phyloP scores from a whole-genome alignment of 495 filamentous ascomycete species.

The Xylona heveae region DNA sequence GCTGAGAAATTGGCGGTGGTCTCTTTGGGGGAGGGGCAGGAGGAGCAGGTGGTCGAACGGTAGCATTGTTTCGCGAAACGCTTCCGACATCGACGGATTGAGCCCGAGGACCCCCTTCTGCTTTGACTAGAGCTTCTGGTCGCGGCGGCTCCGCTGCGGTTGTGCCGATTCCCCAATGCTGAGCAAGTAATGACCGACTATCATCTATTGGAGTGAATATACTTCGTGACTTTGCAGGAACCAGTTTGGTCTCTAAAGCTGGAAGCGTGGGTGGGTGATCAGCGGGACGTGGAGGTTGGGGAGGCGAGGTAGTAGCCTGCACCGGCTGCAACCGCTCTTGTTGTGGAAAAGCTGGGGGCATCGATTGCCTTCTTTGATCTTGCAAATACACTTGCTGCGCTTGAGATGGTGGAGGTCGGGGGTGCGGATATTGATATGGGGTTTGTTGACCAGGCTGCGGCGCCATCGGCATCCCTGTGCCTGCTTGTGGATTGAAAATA shows the following conservation, averaged over 20 bases:
- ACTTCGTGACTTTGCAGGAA: conserved; percentile 67
- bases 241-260: conserved; percentile 37
- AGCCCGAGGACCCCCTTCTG: conserved; percentile 19
- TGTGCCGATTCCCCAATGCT: conserved; percentile 48
- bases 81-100: conserved; percentile 42
- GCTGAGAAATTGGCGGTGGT: conserved; percentile 8
- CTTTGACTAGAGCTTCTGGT: conserved; percentile 15
- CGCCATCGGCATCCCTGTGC: conserved; percentile 21
- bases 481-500: conserved; percentile 59
- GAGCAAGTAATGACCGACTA: conserved; percentile 65
- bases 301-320: conserved; percentile 8
- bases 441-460: conserved; percentile 14
- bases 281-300: conserved; percentile 10
- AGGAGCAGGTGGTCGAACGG: conserved; percentile 8
- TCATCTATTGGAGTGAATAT: conserved; percentile 97
- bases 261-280: conserved; percentile 17
- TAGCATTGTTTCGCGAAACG: conserved; percentile 20
- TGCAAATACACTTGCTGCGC: conserved; percentile 44
- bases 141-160: conserved; percentile 25
- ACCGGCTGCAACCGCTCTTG: conserved; percentile 15
- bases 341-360: conserved; percentile 34
- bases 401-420: conserved; percentile 27
- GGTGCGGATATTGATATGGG: conserved; percentile 23
- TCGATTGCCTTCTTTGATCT: conserved; percentile 40
- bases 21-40: conserved; percentile 6